phyloP scores from a whole-genome alignment of 1,284 basidiomycete species.

The Leccinum variabile region DNA sequence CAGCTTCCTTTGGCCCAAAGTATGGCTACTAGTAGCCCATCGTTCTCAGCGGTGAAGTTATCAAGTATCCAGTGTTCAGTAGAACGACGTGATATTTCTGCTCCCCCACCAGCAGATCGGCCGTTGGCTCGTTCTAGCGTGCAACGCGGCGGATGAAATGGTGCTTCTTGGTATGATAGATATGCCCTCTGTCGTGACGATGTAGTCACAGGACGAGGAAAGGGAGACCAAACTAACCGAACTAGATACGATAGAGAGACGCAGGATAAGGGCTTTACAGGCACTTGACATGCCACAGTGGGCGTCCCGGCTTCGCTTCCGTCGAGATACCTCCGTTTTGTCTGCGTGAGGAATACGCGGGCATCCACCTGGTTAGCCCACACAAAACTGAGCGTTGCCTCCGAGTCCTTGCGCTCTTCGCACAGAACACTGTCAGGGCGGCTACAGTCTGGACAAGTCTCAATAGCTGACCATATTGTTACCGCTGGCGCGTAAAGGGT shows the following conservation, averaged over 20 bases:
- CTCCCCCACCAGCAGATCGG: not conserved
- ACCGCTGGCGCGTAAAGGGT: constrained; percentile 13
- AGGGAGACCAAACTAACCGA: constrained; percentile 58
- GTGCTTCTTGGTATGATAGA: constrained; percentile 34
- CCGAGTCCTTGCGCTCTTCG: constrained; percentile 54
- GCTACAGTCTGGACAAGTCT: constrained; percentile 69
- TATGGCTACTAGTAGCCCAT: constrained; percentile 16
- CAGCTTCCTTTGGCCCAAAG: constrained; percentile 23
- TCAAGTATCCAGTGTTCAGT: constrained; percentile 41
- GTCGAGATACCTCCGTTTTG: constrained; percentile 60
- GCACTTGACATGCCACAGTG: constrained; percentile 1
- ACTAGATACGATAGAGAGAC: constrained; percentile 62
- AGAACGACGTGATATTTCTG: constrained; percentile 34
- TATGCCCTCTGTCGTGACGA: constrained; percentile 64
- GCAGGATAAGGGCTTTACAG: constrained; percentile 47
- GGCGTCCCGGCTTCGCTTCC: constrained; percentile 22
- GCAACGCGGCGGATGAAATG: constrained; percentile 7
- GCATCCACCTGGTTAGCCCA: constrained; percentile 91
- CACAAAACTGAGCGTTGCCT: constrained; percentile 80
- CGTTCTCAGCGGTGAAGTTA: constrained; percentile 12
- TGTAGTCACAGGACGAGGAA: constrained; percentile 67
- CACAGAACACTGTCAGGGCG: constrained; percentile 56
- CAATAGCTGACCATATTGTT: constrained; percentile 47
- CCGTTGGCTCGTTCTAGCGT: not conserved
- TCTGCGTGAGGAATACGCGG: constrained; percentile 80